Evolutionary conservation across 1,284 basidiomycete species (phyloP).

Genomic region (Irpex sp.): DNA sequence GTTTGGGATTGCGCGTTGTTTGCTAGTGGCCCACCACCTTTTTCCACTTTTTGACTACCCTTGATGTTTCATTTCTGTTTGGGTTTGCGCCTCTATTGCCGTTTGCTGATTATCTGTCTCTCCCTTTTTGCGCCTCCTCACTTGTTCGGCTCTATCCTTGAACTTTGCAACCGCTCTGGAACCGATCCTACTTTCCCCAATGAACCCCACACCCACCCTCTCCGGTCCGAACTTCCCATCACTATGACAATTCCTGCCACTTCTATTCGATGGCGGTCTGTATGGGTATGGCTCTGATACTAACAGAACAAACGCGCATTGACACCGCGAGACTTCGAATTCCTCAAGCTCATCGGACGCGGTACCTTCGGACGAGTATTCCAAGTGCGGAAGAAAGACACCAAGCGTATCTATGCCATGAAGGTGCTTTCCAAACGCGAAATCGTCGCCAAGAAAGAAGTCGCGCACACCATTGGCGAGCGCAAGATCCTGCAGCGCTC

Average conservation of each 20-base stretch:
- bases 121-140: not conserved
- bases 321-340: conserved; percentile 93
- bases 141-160: not conserved
- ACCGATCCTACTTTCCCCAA: not conserved
- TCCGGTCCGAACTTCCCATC: not conserved
- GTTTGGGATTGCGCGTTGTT: not conserved
- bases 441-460: conserved; percentile 98
- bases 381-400: conserved; percentile 97
- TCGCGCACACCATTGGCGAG: conserved; percentile 98
- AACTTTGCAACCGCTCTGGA: not conserved
- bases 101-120: not conserved
- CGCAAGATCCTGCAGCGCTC: conserved; percentile 97
- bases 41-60: not conserved
- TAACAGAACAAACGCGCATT: conserved; percentile 63
- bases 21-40: not conserved
- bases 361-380: conserved; percentile 99
- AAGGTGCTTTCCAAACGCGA: conserved; percentile 99
- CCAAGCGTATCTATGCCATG: conserved; percentile 99
- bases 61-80: not conserved
- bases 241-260: not conserved
- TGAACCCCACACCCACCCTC: not conserved
- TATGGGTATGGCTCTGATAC: not conserved
- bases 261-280: not conserved
- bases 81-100: not conserved
- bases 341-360: conserved; percentile 96